Percentiles rank a stretch among this genome's conserved stretches.
These are phyloP conservation scores for Endoconidiophora laricicola DNA, from an alignment of 2,329 filamentous ascomycete species.

Conservation along the genomic window DNA sequence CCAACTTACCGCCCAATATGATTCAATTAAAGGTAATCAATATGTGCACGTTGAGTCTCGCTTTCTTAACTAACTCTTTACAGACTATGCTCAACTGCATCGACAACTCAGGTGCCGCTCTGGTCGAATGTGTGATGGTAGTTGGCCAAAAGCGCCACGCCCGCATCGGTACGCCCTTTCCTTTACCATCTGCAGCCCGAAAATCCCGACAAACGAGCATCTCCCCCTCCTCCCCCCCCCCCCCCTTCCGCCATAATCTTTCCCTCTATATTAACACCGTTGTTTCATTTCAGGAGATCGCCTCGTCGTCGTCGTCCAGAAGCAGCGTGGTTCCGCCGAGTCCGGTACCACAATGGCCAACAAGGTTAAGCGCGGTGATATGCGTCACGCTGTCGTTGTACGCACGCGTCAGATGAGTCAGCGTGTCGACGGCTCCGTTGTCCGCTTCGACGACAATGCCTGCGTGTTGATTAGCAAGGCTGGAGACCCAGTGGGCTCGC, in stretches of 20 bases:
- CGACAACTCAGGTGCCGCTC: slow-evolving; percentile 95
- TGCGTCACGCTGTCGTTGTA: slow-evolving; percentile 89
- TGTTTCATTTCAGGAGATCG: slow-evolving; percentile 53
- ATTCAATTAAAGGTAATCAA: slow-evolving; percentile 66
- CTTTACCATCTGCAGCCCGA: neutral
- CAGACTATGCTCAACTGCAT: slow-evolving; percentile 98
- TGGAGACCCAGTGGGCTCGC: slow-evolving; percentile 84
- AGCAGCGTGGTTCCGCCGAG: slow-evolving; percentile 56
- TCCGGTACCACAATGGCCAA: slow-evolving; percentile 59
- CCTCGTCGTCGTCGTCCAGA: slow-evolving; percentile 95
- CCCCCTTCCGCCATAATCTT: neutral
- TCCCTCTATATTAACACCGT: neutral
- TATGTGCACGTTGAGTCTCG: neutral
- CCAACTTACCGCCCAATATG: slow-evolving; percentile 39
- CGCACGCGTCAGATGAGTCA: slow-evolving; percentile 78
- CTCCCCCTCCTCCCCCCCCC: slow-evolving; percentile 7
- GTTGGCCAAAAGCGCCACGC: slow-evolving; percentile 80
- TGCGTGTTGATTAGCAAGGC: slow-evolving; percentile 95
- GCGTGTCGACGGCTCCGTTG: slow-evolving; percentile 71
- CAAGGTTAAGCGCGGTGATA: slow-evolving; percentile 93
- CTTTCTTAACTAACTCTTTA: neutral
- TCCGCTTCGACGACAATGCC: slow-evolving; percentile 94
- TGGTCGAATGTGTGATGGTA: slow-evolving; percentile 92
- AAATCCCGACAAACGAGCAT: neutral
- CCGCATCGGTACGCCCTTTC: slow-evolving; percentile 51